Base-by-base conservation (phyloP, 148 eudicot genomes). In the Suaeda aralocaspica region DNA sequence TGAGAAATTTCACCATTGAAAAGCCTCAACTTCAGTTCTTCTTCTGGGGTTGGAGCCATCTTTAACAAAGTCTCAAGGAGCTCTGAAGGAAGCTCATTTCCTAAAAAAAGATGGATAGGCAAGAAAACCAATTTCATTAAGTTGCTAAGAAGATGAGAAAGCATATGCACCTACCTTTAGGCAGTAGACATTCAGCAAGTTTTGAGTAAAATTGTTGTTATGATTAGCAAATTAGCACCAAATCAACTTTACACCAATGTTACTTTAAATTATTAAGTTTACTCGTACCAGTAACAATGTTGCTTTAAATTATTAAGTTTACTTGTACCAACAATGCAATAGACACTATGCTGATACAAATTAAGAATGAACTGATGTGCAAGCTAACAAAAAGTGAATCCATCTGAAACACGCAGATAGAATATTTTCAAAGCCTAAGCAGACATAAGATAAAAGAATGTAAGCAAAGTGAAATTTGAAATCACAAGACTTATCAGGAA, bases 21-120 rank as follows among this genome's bases (percentile, higher is more conserved):
- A 57, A 86, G 79, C 70, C 87, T 80, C 31, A 90, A 81, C 75
- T 88, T 90, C 66, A 84, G 67, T 80, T 89, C 95, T 77, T 89
- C 95, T 48, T 87, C 91, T 22, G 81, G 41, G 26, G 91, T 87
- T 19, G 91, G 96, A 78, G 89, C 88, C 96, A 90, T 86, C 81
- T 79, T 90, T 66, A 90, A 60, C 84, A 90, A 72, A 58, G 87
- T 86, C 62, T 88, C 87, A 64, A 90, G 76, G 67, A 90, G 77
- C 79, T 90, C 96, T 12, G 92, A 21, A 26, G 92, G 89, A 76
- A 90, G 96, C 81, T 86, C 96, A 69, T 65, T 70, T 46, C 78
- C 81, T 78, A 51, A 60, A 19, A 64, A 65, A 64, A 36, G 21
- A 34, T 39, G 15, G 29, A 67, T 12, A 67, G 18, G 14, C 36